Percentiles rank a stretch among this genome's conserved stretches.
Conservation (phyloP, 306 rosid genomes). For the Glycine soja region DNA sequence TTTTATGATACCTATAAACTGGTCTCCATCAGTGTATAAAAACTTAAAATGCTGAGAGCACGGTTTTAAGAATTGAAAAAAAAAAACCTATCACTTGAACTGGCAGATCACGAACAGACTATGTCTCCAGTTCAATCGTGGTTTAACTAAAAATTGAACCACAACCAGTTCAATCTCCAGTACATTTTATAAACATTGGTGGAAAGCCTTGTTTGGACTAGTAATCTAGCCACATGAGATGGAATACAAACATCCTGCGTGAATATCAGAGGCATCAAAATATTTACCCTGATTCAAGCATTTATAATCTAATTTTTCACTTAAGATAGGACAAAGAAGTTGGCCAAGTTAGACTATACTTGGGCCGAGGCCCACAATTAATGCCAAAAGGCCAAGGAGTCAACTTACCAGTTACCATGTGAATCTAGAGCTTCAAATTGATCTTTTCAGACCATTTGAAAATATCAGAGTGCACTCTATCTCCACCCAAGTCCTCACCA, state of each 20-base stretch:
- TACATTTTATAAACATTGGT: slow-evolving; percentile 15
- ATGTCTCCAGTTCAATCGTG: neutral
- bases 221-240: slow-evolving; percentile 23
- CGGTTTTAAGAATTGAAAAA: too few species aligned
- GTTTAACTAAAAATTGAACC: neutral
- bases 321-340: slow-evolving; percentile 13
- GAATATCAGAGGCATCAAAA: slow-evolving; percentile 33
- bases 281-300: slow-evolving; percentile 2
- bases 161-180: neutral
- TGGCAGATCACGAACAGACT: neutral
- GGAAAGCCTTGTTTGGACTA: neutral
- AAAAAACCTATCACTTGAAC: neutral
- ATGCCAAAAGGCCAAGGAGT: slow-evolving; percentile 31
- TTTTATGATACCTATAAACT: neutral
- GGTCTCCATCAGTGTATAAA: slow-evolving; percentile 7
- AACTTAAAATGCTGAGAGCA: neutral
- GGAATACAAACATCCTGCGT: neutral
- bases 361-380: slow-evolving; percentile 1
- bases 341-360: slow-evolving; percentile 1
- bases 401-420: slow-evolving; percentile 63
- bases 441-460: slow-evolving; percentile 74
- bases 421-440: slow-evolving; percentile 60
- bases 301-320: slow-evolving; percentile 1
- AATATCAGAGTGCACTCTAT: slow-evolving; percentile 71
- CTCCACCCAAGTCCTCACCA: slow-evolving; percentile 83